These are phyloP conservation scores for Pseudovirgaria hyperparasitica DNA, from an alignment of 2,329 filamentous ascomycete species.

Conservation along the genomic window DNA sequence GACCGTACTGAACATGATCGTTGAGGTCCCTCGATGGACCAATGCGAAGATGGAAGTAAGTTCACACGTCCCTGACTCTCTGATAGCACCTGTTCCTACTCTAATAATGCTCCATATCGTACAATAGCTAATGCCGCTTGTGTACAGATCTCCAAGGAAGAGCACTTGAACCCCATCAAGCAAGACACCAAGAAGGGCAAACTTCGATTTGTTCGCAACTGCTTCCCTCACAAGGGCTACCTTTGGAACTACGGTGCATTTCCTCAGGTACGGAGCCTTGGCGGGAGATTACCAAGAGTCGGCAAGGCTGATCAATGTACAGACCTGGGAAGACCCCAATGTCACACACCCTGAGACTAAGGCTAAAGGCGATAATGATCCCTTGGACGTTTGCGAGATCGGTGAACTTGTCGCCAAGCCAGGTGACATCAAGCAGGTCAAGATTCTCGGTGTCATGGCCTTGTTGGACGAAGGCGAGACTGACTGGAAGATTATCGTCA, in stretches of 20 bases:
- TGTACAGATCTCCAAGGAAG: conserved; percentile 89
- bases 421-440: conserved; percentile 98
- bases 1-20: conserved; percentile 96
- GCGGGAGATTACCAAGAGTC: conserved; percentile 15
- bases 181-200: conserved; percentile 99
- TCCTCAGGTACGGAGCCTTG: conserved; percentile 59
- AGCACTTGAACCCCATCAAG: conserved; percentile 97
- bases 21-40: conserved; percentile 99
- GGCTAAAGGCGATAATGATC: conserved; percentile 98
- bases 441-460: conserved; percentile 98
- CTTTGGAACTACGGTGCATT: conserved; percentile 99
- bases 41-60: conserved; percentile 98
- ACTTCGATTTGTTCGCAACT: conserved; percentile 98
- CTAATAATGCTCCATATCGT: neutral
- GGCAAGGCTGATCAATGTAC: conserved; percentile 17
- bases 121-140: conserved; percentile 7
- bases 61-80: conserved; percentile 11
- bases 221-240: conserved; percentile 99
- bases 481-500: conserved; percentile 99
- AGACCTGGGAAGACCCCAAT: conserved; percentile 99
- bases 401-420: conserved; percentile 93
- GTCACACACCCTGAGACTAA: conserved; percentile 95
- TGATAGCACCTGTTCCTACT: neutral
- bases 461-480: conserved; percentile 99
- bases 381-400: conserved; percentile 98